Conservation (phyloP, 441 rosid species). For the Biscutella laevigata region DNA sequence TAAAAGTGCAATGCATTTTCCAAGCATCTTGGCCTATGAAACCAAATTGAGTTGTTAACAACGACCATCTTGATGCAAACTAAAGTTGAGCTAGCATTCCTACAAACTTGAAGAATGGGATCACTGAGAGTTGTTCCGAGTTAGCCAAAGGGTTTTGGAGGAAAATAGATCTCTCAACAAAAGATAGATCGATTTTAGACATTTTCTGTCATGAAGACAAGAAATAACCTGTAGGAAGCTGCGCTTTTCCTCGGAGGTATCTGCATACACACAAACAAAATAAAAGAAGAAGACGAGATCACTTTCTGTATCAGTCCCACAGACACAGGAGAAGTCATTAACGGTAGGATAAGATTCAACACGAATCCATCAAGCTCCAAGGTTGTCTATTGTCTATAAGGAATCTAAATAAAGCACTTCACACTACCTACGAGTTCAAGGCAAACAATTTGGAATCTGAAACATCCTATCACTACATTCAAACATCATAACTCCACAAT, state of each 20-base stretch:
- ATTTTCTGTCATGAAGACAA: background rate
- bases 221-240: slow-evolving; percentile 82
- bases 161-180: slow-evolving; percentile 4
- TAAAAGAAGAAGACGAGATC: background rate
- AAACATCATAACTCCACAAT: too few relatives aligned
- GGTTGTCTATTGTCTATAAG: background rate
- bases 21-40: background rate
- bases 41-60: background rate
- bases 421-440: background rate
- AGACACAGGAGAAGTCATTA: background rate
- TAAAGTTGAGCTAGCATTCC: background rate
- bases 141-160: background rate
- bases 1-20: background rate
- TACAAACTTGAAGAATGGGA: background rate
- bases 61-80: background rate
- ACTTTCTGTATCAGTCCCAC: background rate
- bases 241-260: slow-evolving; percentile 95
- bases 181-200: background rate
- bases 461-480: too few relatives aligned
- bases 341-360: background rate
- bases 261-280: slow-evolving; percentile 44
- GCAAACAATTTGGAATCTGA: background rate
- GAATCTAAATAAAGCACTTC: background rate
- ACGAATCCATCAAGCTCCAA: background rate
- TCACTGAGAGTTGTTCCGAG: background rate